A percentile compares a stretch with the other conserved stretches of the same genome.
phyloP scores from a whole-genome alignment of 2,329 filamentous ascomycete genomes.

The Keithomyces neogunnii region DNA sequence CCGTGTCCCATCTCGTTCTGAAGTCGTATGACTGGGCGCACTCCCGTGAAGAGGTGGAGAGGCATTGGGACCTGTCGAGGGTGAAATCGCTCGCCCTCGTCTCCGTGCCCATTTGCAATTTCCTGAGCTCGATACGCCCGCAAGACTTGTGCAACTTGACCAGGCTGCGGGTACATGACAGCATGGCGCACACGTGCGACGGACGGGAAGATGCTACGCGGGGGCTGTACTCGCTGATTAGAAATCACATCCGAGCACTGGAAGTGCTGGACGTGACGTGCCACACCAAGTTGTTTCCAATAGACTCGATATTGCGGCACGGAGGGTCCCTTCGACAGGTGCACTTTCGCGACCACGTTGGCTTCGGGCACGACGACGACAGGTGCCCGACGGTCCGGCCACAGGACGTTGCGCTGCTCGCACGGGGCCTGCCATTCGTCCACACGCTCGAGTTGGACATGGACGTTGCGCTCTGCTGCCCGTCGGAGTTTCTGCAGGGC shows the following conservation, averaged over 20 bases:
- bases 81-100: slow-evolving; percentile 32
- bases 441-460: slow-evolving; percentile 38
- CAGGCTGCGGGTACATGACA: slow-evolving; percentile 35
- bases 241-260: slow-evolving; percentile 27
- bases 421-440: slow-evolving; percentile 21
- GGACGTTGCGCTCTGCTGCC: slow-evolving; percentile 29
- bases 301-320: slow-evolving; percentile 32
- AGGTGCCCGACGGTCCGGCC: slow-evolving; percentile 32
- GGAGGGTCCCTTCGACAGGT: slow-evolving; percentile 27
- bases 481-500: slow-evolving; percentile 26
- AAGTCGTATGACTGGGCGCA: slow-evolving; percentile 43
- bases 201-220: slow-evolving; percentile 29
- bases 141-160: slow-evolving; percentile 26
- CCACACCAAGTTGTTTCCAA: slow-evolving; percentile 29
- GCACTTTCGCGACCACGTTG: slow-evolving; percentile 35
- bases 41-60: slow-evolving; percentile 23
- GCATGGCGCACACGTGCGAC: slow-evolving; percentile 30
- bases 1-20: slow-evolving; percentile 31
- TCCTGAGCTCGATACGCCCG: slow-evolving; percentile 33
- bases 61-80: slow-evolving; percentile 39
- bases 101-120: slow-evolving; percentile 35
- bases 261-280: slow-evolving; percentile 31
- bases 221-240: slow-evolving; percentile 29
- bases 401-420: slow-evolving; percentile 25
- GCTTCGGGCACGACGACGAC: slow-evolving; percentile 33